Evolutionary conservation across 768 basidiomycete species (phyloP).

Genomic region (Suillus hirtellus): DNA sequence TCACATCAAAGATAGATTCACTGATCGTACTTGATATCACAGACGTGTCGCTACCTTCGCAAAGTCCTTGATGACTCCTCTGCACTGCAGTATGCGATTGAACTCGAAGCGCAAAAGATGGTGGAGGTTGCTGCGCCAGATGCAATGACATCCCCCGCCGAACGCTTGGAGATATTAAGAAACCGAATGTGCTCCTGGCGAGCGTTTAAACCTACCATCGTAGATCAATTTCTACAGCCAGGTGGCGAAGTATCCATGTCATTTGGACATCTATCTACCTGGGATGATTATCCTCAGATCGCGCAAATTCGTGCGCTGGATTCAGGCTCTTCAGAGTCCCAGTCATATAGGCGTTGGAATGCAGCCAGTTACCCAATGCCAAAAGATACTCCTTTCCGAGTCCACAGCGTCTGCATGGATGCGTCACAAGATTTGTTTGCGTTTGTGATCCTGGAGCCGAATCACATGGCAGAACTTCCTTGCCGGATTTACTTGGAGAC

Average conservation of each 20-base stretch:
- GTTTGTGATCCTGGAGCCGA: neutral
- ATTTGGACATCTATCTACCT: neutral
- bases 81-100: constrained; percentile 3
- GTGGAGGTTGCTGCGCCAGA: neutral
- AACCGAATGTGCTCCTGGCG: constrained; percentile 1
- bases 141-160: neutral
- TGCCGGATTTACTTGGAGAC: constrained; percentile 4
- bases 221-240: neutral
- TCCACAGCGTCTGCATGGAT: neutral
- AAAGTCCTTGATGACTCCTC: constrained; percentile 2
- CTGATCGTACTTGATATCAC: neutral
- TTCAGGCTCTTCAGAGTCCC: neutral
- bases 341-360: neutral
- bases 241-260: constrained; percentile 2
- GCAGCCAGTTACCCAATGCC: neutral
- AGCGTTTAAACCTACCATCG: neutral
- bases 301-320: constrained; percentile 2
- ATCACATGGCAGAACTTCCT: constrained; percentile 4
- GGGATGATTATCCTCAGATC: neutral
- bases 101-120: constrained; percentile 6
- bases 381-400: neutral
- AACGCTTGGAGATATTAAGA: constrained; percentile 1
- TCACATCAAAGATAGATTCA: neutral
- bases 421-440: constrained; percentile 1
- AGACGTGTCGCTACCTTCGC: constrained; percentile 4